Evolutionary conservation across 2,329 filamentous ascomycete species (phyloP), one percentile per base, ranked within the genome.

Genomic region (Ophiostoma quercus): DNA sequence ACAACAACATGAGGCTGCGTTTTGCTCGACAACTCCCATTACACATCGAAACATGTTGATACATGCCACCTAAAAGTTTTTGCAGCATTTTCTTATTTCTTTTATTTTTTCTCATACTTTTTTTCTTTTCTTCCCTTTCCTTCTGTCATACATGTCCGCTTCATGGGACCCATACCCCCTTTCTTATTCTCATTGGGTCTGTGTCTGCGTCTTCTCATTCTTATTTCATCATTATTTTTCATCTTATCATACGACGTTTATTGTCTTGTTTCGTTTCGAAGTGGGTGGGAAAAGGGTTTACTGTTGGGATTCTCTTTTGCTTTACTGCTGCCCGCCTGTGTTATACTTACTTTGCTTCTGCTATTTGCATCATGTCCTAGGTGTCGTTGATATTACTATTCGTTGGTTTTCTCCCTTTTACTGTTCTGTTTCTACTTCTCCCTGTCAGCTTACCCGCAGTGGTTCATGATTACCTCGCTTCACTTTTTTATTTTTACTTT

Each of bases 251-350:
- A n/a, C 43, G 39, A 67, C 34, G 29, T 67, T 67, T 51, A 25
- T 67, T 51, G 22, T 60, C 47, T 25, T 25, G 9, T 66, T 9
- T 51, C 43, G 14, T 25, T 7, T 34, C 67, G 41, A 68, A 66
- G 39, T 63, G 51, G 68, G 51, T 34, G 57, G 69, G 47, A 68
- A 68, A 71, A 41, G 65, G 62, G 29, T 60, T 51, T 14, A 34
- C 19, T 67, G 69, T 37, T 22, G 34, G 69, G 62, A 54, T 66
- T 66, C 39, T 29, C n/a, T 60, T 29, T 68, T 65, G 43, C n/a
- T 63, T 39, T 68, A 29, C 54, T 60, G 22, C 9, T 22, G 22
- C 11, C 65, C 37, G 43, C n/a, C 19, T 65, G 62, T 63, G 60
- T 65, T 34, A 39, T 65, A 65, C n/a, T 65, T 39, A 39, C 34